phyloP scores from a whole-genome alignment of 208 protist species.

The Acanthamoeba royreba region DNA sequence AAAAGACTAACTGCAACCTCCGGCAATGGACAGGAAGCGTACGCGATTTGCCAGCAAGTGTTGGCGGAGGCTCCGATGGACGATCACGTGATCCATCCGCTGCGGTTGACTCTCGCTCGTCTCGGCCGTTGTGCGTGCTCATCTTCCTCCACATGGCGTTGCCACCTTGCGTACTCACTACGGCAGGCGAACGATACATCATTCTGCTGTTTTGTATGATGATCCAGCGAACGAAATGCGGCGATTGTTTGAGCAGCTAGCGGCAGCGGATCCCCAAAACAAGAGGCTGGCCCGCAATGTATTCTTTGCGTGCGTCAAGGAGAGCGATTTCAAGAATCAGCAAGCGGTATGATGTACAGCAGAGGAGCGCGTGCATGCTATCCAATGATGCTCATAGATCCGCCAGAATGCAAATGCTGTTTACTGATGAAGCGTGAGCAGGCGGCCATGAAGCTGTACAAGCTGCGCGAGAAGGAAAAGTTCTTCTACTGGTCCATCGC shows the following conservation, averaged over 20 bases:
- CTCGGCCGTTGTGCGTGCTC: neutral
- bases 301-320: conserved; percentile 22
- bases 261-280: neutral
- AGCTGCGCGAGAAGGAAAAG: neutral
- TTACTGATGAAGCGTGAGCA: neutral
- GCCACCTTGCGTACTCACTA: no score
- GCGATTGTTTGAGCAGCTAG: neutral
- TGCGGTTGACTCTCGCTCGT: neutral
- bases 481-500: conserved; percentile 46
- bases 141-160: neutral
- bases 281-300: neutral
- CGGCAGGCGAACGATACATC: neutral
- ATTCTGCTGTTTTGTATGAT: neutral
- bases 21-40: neutral
- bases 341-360: neutral
- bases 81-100: neutral
- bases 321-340: conserved; percentile 21
- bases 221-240: neutral
- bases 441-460: conserved; percentile 29
- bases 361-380: neutral
- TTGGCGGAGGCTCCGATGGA: neutral
- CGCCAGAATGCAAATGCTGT: no score
- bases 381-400: no score
- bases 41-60: neutral
- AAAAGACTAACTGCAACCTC: neutral